These are phyloP conservation scores for Apostasia ramifera DNA, from an alignment of 106 monocot species.

Conservation along the genomic window DNA sequence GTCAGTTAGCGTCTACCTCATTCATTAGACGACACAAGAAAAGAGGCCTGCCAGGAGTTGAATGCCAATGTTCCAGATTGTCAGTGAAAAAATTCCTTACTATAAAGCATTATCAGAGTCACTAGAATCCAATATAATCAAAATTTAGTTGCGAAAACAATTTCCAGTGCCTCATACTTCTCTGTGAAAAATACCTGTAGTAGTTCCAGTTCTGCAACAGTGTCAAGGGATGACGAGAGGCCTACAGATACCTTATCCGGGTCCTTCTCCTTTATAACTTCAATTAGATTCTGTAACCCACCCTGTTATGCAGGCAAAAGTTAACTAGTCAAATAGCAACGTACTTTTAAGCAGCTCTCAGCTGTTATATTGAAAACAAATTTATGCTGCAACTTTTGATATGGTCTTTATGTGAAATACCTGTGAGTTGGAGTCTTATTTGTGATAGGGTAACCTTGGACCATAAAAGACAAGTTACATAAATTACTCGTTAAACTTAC, in stretches of 20 bases:
- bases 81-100: too few relatives aligned
- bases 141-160: background rate
- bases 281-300: conserved; percentile 56
- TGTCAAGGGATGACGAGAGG: conserved; percentile 70
- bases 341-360: background rate
- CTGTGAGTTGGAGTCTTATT: too few relatives aligned
- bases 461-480: too few relatives aligned
- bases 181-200: conserved; percentile 54
- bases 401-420: too few relatives aligned
- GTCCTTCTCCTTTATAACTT: conserved; percentile 71
- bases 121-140: background rate
- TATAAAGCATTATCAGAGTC: too few relatives aligned
- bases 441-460: too few relatives aligned
- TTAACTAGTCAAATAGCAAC: background rate
- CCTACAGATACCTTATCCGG: conserved; percentile 81
- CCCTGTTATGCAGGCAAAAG: conserved; percentile 37
- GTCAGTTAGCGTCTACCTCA: conserved; percentile 5
- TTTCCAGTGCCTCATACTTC: background rate
- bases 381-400: background rate
- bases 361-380: background rate
- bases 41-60: background rate
- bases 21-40: background rate
- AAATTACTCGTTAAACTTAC: too few relatives aligned
- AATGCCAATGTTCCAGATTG: background rate
- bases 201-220: conserved; percentile 75